Evolutionary conservation across 2,329 filamentous ascomycete genomes (phyloP).

Genomic region (Penicillium brasilianum): DNA sequence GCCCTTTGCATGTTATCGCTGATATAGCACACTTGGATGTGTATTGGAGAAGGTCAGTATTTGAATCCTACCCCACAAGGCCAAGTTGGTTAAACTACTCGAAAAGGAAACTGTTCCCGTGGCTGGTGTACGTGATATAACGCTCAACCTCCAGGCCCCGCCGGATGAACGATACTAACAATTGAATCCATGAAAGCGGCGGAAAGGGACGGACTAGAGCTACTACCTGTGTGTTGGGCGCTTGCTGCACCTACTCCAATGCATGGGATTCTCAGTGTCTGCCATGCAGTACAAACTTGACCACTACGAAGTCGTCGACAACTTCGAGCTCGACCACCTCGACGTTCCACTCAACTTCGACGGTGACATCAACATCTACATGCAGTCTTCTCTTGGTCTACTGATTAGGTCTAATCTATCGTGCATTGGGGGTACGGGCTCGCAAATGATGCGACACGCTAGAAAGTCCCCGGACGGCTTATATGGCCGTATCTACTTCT

Average conservation of each 20-base stretch:
- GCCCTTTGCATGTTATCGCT: constrained; percentile 16
- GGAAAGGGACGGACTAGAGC: constrained; percentile 4
- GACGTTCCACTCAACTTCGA: not conserved
- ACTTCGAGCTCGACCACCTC: not conserved
- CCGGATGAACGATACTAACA: not conserved
- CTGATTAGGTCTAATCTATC: too few species aligned
- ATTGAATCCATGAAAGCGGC: constrained; percentile 1
- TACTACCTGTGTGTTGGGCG: constrained; percentile 6
- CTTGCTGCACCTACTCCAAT: constrained; percentile 10
- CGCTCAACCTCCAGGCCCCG: too few species aligned
- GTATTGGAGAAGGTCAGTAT: not conserved
- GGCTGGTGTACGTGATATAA: too few species aligned
- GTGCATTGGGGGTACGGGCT: too few species aligned
- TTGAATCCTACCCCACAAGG: not conserved
- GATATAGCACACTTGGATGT: not conserved
- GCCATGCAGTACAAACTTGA: not conserved
- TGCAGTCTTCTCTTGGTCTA: constrained; percentile 59
- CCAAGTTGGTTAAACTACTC: not conserved
- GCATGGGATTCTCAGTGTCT: constrained; percentile 6
- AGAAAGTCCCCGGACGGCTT: too few species aligned
- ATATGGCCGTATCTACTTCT: too few species aligned
- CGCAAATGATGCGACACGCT: too few species aligned
- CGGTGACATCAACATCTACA: not conserved
- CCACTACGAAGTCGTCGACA: not conserved
- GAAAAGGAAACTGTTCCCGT: not conserved